Base-by-base conservation (phyloP, 805 yeast species). In the Ogataea chonburiensis region DNA sequence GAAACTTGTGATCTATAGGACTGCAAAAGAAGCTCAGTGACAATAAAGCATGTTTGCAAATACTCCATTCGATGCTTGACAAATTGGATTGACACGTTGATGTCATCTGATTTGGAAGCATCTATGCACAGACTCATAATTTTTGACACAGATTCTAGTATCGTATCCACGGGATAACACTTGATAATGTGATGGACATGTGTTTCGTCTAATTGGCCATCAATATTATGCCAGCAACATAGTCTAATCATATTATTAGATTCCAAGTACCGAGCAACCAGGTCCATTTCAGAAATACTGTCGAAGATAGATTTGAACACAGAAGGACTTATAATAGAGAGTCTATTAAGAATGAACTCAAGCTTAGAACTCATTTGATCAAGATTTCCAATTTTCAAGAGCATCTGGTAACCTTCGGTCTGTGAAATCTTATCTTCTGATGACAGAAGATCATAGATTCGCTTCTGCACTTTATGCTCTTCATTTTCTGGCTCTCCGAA, bases 71-170 rank as follows among this genome's bases (percentile, higher is more conserved):
- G 54, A 37, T 56, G 34, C 29, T 57, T 59, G 24, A 53, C 53
- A 31, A 50, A 53, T 25, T 58, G 64, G 37, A 60, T 50, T 1
- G 63, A 56, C 14, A 61, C 14, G 23, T 50, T 51, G 14, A 55
- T 41, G 24, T 58, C 58, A 11, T 49, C 51, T 5, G 49, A 42
- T 15, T 47, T 51, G 1, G 61, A 52, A 2, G 57, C 47, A 40
- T 61, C 62, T 14, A 48, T 31, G 5, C 56, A 48, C 17, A 39
- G 35, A 15, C 16, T 38, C 8, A 61, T 29, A 5, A 49, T 41
- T 12, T 47, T 43, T 3, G 41, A 40, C 2, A 61, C 35, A 2
- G 60, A 47, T 3, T 47, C 28, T 14, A 60, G 49, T 1, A 59
- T 13, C 31, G 50, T 57, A 16, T 55, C 56, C 13, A 46, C 24